Evolutionary conservation across 257 asterid genomes (phyloP).

Genomic region (Nicotiana otophora): DNA sequence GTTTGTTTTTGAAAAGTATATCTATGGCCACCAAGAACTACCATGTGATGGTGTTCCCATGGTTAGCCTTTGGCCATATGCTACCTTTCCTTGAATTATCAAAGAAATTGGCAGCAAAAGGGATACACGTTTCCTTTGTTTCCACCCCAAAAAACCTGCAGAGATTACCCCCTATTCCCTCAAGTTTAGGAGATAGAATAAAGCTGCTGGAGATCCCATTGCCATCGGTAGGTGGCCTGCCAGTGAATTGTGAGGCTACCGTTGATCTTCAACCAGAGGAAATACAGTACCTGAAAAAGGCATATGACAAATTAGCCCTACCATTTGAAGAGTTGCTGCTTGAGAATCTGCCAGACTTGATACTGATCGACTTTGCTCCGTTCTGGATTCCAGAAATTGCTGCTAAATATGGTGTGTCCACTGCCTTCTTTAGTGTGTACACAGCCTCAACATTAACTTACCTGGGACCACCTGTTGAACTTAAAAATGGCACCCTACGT

Average conservation of each 20-base stretch:
- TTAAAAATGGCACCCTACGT: conserved; percentile 25
- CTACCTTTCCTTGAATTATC: conserved; percentile 35
- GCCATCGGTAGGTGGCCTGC: conserved; percentile 25
- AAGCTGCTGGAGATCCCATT: conserved; percentile 23
- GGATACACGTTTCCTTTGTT: conserved; percentile 25
- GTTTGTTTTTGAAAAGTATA: not conserved
- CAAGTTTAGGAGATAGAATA: conserved; percentile 14
- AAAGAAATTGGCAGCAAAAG: conserved; percentile 26
- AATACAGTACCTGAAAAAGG: conserved; percentile 25
- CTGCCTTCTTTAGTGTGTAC: conserved; percentile 26
- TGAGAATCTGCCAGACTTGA: conserved; percentile 22
- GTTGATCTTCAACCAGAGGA: conserved; percentile 25
- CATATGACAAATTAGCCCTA: conserved; percentile 29
- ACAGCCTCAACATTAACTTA: conserved; percentile 35
- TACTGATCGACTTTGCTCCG: conserved; percentile 34
- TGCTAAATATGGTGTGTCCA: conserved; percentile 17
- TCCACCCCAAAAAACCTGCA: conserved; percentile 41
- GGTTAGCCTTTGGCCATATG: conserved; percentile 50
- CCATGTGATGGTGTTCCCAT: conserved; percentile 41
- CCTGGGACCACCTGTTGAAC: conserved; percentile 32
- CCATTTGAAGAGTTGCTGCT: conserved; percentile 22
- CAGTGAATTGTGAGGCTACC: conserved; percentile 40
- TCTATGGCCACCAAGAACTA: conserved; percentile 24
- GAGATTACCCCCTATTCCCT: conserved; percentile 30
- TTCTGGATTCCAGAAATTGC: conserved; percentile 27